These are phyloP conservation scores for Dryas alaskensis DNA, from an alignment of 306 rosid species.

Conservation along the genomic window DNA sequence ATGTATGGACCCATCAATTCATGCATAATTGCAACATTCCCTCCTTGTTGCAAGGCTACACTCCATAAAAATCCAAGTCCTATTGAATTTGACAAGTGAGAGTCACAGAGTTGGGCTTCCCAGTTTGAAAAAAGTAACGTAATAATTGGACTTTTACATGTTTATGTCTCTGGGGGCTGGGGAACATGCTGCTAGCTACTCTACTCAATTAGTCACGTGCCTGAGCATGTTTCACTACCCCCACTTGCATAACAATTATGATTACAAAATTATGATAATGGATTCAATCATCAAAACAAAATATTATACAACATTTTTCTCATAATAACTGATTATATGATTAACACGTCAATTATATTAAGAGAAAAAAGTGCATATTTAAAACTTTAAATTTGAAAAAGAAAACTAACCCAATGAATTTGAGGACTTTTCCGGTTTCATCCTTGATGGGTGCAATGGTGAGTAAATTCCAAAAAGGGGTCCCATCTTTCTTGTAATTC, in stretches of 20 bases:
- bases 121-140: conserved; percentile 19
- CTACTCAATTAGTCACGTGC: background rate
- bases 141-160: background rate
- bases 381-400: too few species aligned
- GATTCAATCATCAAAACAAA: too few species aligned
- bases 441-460: conserved; percentile 89
- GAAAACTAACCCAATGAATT: conserved; percentile 74
- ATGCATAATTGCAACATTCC: background rate
- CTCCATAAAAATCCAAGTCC: conserved; percentile 24
- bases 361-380: too few species aligned
- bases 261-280: background rate
- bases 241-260: background rate
- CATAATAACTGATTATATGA: too few species aligned
- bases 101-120: conserved; percentile 9
- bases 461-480: conserved; percentile 90
- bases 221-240: background rate
- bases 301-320: too few species aligned
- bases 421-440: conserved; percentile 69
- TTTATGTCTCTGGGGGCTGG: background rate
- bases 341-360: too few species aligned
- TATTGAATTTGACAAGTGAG: conserved; percentile 21
- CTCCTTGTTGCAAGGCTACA: background rate
- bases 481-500: conserved; percentile 95
- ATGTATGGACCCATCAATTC: background rate
- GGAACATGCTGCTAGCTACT: background rate